These are phyloP conservation scores for Trametes hirsuta DNA, from an alignment of 1,284 basidiomycete species.

Conservation along the genomic window DNA sequence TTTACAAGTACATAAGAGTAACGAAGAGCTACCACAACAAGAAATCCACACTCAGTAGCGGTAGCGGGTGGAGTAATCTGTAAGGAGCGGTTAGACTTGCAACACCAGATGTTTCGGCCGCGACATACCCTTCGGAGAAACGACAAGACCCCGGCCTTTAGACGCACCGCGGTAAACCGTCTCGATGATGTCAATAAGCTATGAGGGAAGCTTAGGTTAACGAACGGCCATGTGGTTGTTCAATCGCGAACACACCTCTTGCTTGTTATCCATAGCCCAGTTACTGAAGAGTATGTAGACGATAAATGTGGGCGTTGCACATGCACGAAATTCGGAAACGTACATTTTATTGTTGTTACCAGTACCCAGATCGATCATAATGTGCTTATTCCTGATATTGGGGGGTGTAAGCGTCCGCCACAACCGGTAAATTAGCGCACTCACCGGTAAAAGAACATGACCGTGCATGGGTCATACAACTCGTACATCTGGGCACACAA, in stretches of 20 bases:
- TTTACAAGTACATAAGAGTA: slow-evolving; percentile 17
- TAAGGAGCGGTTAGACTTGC: slow-evolving; percentile 8
- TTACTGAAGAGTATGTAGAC: slow-evolving; percentile 57
- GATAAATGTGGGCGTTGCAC: slow-evolving; percentile 5
- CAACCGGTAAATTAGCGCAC: slow-evolving; percentile 27
- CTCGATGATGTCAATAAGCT: slow-evolving; percentile 98
- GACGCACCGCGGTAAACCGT: slow-evolving; percentile 98
- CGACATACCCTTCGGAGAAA: slow-evolving; percentile 88
- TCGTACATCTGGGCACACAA: slow-evolving; percentile 78
- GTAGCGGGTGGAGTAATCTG: slow-evolving; percentile 86
- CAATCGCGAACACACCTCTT: slow-evolving; percentile 66
- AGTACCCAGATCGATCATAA: slow-evolving; percentile 99
- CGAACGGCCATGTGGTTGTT: background rate
- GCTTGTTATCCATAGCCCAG: slow-evolving; percentile 97
- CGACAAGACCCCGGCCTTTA: slow-evolving; percentile 97
- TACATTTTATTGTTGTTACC: slow-evolving; percentile 99
- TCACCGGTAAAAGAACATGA: slow-evolving; percentile 98
- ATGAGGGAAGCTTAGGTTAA: slow-evolving; percentile 4
- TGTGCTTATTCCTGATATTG: slow-evolving; percentile 88
- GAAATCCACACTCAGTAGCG: slow-evolving; percentile 56
- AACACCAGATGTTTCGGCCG: background rate
- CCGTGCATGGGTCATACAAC: slow-evolving; percentile 92
- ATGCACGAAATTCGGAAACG: slow-evolving; percentile 35
- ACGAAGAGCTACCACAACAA: slow-evolving; percentile 5
- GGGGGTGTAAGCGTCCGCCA: background rate